These are phyloP conservation scores for Friedmanniomyces simplex DNA, from an alignment of 495 filamentous ascomycete genomes.

Conservation along the genomic window DNA sequence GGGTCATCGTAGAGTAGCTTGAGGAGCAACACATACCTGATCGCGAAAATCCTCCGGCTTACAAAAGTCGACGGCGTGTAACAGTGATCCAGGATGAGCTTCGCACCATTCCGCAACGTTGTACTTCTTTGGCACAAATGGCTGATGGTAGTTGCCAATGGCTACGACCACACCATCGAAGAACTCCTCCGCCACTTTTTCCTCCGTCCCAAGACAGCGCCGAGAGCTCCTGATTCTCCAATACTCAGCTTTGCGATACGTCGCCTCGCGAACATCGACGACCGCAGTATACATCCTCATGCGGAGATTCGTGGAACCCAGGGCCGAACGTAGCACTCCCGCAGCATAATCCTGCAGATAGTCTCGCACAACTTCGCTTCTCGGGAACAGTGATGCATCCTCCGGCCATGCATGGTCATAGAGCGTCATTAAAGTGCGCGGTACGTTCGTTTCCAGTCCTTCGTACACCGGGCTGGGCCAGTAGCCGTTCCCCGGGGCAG, in stretches of 20 bases:
- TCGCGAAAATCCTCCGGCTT: conserved; percentile 36
- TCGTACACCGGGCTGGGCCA: conserved; percentile 58
- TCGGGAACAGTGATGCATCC: conserved; percentile 59
- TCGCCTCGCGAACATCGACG: conserved; percentile 31
- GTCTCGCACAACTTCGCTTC: conserved; percentile 48
- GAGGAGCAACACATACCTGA: conserved; percentile 27
- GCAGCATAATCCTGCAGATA: conserved; percentile 65
- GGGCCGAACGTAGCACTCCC: conserved; percentile 44
- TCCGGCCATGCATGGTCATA: conserved; percentile 57
- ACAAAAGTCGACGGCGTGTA: conserved; percentile 54
- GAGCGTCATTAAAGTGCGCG: conserved; percentile 68
- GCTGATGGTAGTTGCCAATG: conserved; percentile 50
- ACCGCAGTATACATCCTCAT: conserved; percentile 37
- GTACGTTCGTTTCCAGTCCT: conserved; percentile 71
- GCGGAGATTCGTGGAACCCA: conserved; percentile 30
- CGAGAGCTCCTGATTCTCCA: conserved; percentile 45
- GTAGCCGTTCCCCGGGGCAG: neutral
- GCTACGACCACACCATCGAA: conserved; percentile 46
- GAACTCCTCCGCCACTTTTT: neutral
- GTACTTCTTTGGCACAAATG: conserved; percentile 44
- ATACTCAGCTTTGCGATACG: conserved; percentile 5
- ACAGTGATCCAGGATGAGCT: conserved; percentile 40
- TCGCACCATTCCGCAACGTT: conserved; percentile 45
- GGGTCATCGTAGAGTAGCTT: neutral
- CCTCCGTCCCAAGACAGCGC: conserved; percentile 28